Evolutionary conservation across 129 eudicot species (phyloP), one percentile per base, ranked within the genome.

Genomic region (Sambucus nigra): DNA sequence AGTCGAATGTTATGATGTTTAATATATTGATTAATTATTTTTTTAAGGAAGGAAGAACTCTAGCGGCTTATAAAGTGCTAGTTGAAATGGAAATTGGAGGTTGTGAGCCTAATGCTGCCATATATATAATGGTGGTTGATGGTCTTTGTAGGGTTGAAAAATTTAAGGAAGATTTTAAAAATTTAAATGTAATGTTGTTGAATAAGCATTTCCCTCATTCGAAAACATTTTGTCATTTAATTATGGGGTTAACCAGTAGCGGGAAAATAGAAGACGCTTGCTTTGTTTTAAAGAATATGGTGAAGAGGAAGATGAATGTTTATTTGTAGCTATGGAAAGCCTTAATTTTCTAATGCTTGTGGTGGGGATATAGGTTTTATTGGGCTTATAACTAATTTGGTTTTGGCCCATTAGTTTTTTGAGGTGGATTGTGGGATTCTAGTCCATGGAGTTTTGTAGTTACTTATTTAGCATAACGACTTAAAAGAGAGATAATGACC

Each of bases 41-140:
- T 20, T 85, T 83, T 32, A 85, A 74, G 49, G 79, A 81, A 35
- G 76, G 75, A 11, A 70, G 60, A 47, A 72, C 55, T 35, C 72
- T 49, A 1, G 98, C 85, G 63, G 95, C 83, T 6, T 91, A 91
- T 52, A 85, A 74, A 60, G 55, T 85, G 5, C 69, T 91, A 51
- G 94, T 81, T 27, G 86, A 79, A 38, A 91, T 91, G 98, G 86
- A 79, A 57, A 68, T 81, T 14, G 48, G 52, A 10, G 94, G 95
- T 21, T 79, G 79, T 42, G 75, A 81, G 53, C 94, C 98, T 19
- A 91, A 79, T 72, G 98, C 95, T 21, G 78, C 84, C 24, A 74
- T 94, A 0, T 91, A 79, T 60, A 91, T 95, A 55, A 91, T 55
- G 82, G 63, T 82, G 66, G 86, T 82, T 61, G 95, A 91, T 66